Conservation (phyloP, 805 yeast genomes). For the Lachancea thermotolerans region DNA sequence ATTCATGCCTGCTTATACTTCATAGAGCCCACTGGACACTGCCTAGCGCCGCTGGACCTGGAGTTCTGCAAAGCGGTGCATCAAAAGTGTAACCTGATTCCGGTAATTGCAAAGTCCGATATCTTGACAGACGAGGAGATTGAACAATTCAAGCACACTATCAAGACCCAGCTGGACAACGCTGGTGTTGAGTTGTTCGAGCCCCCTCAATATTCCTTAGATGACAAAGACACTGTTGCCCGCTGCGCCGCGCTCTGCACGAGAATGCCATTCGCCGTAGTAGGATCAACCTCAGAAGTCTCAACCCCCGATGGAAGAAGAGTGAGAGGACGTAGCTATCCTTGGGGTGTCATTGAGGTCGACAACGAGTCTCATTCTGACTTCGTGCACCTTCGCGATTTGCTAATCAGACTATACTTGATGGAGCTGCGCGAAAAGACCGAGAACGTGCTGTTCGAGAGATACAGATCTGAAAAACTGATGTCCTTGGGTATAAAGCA, state of each 20-base stretch:
- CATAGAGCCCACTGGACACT: slow-evolving; percentile 96
- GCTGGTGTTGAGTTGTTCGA: slow-evolving; percentile 70
- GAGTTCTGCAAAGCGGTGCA: slow-evolving; percentile 82
- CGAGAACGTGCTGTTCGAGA: slow-evolving; percentile 68
- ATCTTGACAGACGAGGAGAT: slow-evolving; percentile 86
- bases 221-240: slow-evolving; percentile 74
- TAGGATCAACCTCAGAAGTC: slow-evolving; percentile 76
- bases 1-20: slow-evolving; percentile 91
- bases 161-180: slow-evolving; percentile 65
- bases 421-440: slow-evolving; percentile 92
- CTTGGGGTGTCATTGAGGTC: slow-evolving; percentile 96
- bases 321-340: slow-evolving; percentile 89
- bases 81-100: slow-evolving; percentile 87
- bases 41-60: slow-evolving; percentile 81
- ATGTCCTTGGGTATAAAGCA: slow-evolving; percentile 79
- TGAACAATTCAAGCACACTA: slow-evolving; percentile 63
- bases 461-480: slow-evolving; percentile 81
- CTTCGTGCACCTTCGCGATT: slow-evolving; percentile 80
- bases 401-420: slow-evolving; percentile 81
- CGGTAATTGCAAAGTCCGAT: slow-evolving; percentile 92
- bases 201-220: slow-evolving; percentile 72
- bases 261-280: slow-evolving; percentile 85
- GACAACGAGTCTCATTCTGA: slow-evolving; percentile 93
- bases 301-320: slow-evolving; percentile 64
- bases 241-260: slow-evolving; percentile 61